Base-by-base conservation (phyloP, 179 eudicot genomes). In the Beta corolliflora region DNA sequence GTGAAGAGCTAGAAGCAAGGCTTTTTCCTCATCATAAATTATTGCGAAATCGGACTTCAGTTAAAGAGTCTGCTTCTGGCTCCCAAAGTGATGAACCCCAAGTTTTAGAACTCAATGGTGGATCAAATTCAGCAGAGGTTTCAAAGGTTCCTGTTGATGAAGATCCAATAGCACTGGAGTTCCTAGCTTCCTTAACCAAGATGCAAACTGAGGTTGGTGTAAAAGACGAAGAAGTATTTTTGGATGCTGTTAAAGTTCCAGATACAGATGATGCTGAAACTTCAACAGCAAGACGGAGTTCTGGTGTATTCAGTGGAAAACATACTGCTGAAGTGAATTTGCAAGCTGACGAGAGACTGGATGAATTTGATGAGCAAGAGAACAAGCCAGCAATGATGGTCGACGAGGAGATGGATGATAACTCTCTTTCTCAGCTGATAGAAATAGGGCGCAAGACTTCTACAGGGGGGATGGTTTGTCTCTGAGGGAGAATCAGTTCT, bases 401-500 rank as follows among this genome's bases (percentile, higher is more conserved):
- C 31, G 97, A 87, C 41, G 94, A 87, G 72, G 97, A 92, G 66
- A 80, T 75, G 41, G 92, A 90, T 23, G 92, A 94, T 65, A 75
- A 82, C 58, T 82, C 50, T n/a, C 53, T 73, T 9, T 83, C 83
- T 74, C 88, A 89, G 88, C 77, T 94, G 64, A 90, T 84, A 60
- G 91, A 89, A 71, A 81, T 95, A 67, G 98, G 99, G 45, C 69
- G 82, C 53, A 95, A 94, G 88, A 82, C 89, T 50, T 80, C 95
- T 56, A 93, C 97, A 2, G n/a, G 97, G 90, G n/a, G 97, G 98
- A 21, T 95, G 99, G 99, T 94, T 95, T 86, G 95, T 95, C 19
- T 89, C 91, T 0, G 99, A 94, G 80, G 99, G 99, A 55, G 99
- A 95, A 79, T 89, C 99, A 2, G 95, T 87, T 87, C 97, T 95